A percentile compares a stretch with the other conserved stretches of the same genome.
Evolutionary conservation across 176 grass and related monocot species (phyloP).

Genomic region (Elymus sibiricus): DNA sequence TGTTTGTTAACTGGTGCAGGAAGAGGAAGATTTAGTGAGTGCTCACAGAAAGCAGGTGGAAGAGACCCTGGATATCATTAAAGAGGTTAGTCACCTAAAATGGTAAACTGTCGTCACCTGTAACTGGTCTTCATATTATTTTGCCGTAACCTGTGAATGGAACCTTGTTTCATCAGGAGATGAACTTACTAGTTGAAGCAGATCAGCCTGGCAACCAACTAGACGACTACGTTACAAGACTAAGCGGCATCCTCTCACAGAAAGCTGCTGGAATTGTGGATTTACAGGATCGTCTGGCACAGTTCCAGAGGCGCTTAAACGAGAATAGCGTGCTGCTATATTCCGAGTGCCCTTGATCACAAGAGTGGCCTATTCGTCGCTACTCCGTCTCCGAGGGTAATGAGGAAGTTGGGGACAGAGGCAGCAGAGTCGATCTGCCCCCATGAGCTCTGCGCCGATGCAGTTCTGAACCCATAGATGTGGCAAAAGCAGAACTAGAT

Average conservation of each 20-base stretch:
- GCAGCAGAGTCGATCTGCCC: neutral
- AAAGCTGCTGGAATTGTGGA: conserved; percentile 83
- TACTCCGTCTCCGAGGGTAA: neutral
- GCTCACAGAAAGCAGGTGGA: conserved; percentile 94
- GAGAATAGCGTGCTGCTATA: conserved; percentile 73
- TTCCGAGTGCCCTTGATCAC: conserved; percentile 45
- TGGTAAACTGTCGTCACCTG: neutral
- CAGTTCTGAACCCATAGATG: conserved; percentile 9
- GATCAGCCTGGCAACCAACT: conserved; percentile 86
- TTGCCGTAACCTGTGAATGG: conserved; percentile 25
- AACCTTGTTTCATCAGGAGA: conserved; percentile 62
- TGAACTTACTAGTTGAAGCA: conserved; percentile 73
- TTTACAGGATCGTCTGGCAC: conserved; percentile 60
- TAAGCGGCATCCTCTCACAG: conserved; percentile 72
- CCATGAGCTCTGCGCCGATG: neutral
- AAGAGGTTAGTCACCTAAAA: conserved; percentile 43
- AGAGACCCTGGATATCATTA: conserved; percentile 84
- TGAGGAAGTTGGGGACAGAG: conserved; percentile 12
- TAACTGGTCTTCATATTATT: neutral
- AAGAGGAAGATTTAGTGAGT: conserved; percentile 86
- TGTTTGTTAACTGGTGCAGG: conserved; percentile 38
- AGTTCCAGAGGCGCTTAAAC: conserved; percentile 79
- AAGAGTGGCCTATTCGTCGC: neutral
- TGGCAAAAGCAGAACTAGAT: conserved; percentile 7
- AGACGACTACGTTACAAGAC: conserved; percentile 70